Base-by-base conservation (phyloP, 805 yeast species). In the Metschnikowia noctiluminum region DNA sequence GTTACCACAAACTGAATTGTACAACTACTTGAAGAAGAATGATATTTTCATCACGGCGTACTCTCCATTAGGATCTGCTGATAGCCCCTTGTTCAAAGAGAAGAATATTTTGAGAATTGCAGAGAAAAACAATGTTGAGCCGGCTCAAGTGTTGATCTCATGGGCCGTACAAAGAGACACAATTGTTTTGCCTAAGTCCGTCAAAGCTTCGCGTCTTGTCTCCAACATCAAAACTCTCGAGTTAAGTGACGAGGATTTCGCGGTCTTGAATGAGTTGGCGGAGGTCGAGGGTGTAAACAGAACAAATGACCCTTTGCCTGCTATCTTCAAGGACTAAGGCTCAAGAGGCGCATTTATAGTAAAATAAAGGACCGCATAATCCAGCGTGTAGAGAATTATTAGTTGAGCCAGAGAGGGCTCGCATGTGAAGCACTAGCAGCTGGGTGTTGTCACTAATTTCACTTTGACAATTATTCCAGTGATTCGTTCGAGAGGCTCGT, bases 11-110 rank as follows among this genome's bases (percentile, higher is more conserved):
- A 53, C 65, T 16, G 77, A 74, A 21, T 61, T 77, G 50, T 68
- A 69, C 30, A 65, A 70, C 9, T 76, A 64, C 50, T 65, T 73
- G 45, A 55, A 63, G 42, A 48, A 65, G 15, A 59, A 76, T 42
- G 63, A 66, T 4, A 75, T 78, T 39, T 49, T 68, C 3, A 58
- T 81, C 7, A 76, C 72, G 31, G 85, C 86, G 0, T 84, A 77
- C 56, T 77, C 85, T 27, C 87, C 88, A 10, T 69, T 82, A 45
- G 94, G 91, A 7, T 70, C 84, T 2, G 62, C 69, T 15, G 87
- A 87, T 40, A 88, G 88, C 0, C 88, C 89, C 31, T 74, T 81
- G 45, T 59, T 82, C 57, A 73, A 78, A 44, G 68, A 69, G 49
- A 58, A 66, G 27, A 55, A 51, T 34, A 52, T 70, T 43, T 62